Evolutionary conservation across 495 filamentous ascomycete species (phyloP).

Genomic region (Trichoderma orchidacearum): DNA sequence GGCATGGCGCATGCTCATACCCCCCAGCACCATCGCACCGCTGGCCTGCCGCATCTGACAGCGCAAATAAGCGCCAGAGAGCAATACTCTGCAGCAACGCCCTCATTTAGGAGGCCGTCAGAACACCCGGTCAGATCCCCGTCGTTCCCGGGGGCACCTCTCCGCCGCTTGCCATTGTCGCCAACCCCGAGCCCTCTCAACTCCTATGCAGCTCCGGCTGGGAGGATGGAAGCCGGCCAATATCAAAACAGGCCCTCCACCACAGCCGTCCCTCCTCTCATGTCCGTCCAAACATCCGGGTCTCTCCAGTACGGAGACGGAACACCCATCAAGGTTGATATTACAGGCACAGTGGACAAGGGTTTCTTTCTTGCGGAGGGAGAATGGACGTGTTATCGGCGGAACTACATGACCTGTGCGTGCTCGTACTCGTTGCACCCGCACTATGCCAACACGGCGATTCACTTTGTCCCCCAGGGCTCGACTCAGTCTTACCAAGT

Average conservation of each 20-base stretch:
- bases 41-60: neutral
- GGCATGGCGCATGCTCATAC: conserved; percentile 42
- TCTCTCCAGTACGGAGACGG: conserved; percentile 46
- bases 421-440: conserved; percentile 66
- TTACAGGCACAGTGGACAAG: conserved; percentile 79
- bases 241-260: conserved; percentile 15
- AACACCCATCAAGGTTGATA: conserved; percentile 51
- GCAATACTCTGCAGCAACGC: conserved; percentile 32
- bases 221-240: conserved; percentile 29
- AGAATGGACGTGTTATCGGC: conserved; percentile 91
- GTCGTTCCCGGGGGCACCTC: conserved; percentile 19
- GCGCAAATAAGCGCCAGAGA: conserved; percentile 32
- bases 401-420: conserved; percentile 87
- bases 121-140: conserved; percentile 36
- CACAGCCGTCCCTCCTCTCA: conserved; percentile 44
- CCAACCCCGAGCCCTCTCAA: conserved; percentile 30
- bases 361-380: conserved; percentile 78
- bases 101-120: conserved; percentile 29
- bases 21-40: conserved; percentile 31
- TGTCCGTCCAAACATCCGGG: conserved; percentile 41
- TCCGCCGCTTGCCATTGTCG: conserved; percentile 38
- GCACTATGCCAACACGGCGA: conserved; percentile 17
- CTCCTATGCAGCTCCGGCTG: conserved; percentile 28
- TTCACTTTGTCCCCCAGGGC: conserved; percentile 25
- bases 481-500: conserved; percentile 30